Base-by-base conservation (phyloP, 345 rosid genomes). In the Murraya paniculata region DNA sequence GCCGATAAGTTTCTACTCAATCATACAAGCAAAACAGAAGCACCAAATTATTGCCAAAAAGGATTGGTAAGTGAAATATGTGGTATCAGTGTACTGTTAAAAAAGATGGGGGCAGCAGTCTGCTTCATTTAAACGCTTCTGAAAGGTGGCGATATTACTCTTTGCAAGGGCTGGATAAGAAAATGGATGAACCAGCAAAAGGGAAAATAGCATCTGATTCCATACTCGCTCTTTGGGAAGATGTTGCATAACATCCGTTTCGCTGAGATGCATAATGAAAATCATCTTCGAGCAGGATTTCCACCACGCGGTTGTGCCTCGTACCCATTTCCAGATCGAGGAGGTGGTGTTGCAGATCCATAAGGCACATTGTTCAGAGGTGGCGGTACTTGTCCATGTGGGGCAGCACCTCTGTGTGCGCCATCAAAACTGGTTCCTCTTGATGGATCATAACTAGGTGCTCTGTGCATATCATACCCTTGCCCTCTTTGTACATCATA, bases 271-370 rank as follows among this genome's bases (percentile, higher is more conserved):
- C 69, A 58, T 60, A 14, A 57, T 14, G 61, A 57, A 22, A 64
- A 71, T 91, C 87, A 92, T 84, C 92, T 90, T 75, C 91, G 84
- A 60, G 16, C 84, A 70, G 86, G 86, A 86, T 90, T 89, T 78
- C 91, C 92, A n/a, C 85, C 87, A 39, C 88, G 81, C 48, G 88
- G 72, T 50, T 88, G 77, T 69, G 82, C 80, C 62, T 91, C 88
- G 10, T 82, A 85, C 22, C 83, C 82, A 70, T 75, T 68, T 78
- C 81, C 91, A 45, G 84, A 41, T 53, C 82, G 94, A 59, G 82
- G 73, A 66, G 94, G 88, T 1, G 90, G 88, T 69, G 94, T 84
- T 75, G 92, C 89, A 75, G 94, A 81, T 65, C 93, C 90, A 25
- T 88, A 90, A 27, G 86, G 86, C 30, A 65, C 28, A 66, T 78